phyloP scores from a whole-genome alignment of 2,329 filamentous ascomycete genomes.

The Metarhizium sp. region DNA sequence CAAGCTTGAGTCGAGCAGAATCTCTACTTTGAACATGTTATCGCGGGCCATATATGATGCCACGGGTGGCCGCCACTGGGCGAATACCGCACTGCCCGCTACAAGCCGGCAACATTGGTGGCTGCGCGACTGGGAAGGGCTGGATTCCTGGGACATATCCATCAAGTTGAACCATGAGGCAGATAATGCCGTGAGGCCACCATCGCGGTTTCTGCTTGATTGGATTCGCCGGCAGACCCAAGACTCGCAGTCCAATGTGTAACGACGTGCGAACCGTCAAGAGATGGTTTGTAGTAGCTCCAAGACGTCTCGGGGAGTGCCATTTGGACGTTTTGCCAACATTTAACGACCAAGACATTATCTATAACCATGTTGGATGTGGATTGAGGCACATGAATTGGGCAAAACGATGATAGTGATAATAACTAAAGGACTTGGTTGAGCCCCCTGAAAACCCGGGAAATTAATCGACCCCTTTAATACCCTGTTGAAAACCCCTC shows the following conservation, averaged over 20 bases:
- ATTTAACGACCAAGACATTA: too few species aligned
- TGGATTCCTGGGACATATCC: background rate
- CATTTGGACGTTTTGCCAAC: too few species aligned
- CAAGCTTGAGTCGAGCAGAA: background rate
- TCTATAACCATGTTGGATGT: too few species aligned
- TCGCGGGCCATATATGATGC: background rate
- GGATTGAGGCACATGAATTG: too few species aligned
- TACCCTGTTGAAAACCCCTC: too few species aligned
- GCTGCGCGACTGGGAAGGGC: background rate
- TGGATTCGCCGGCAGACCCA: background rate
- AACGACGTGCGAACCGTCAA: background rate
- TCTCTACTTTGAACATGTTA: background rate
- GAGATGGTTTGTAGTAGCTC: background rate
- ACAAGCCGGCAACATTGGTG: background rate
- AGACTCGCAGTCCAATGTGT: background rate
- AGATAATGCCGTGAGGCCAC: background rate
- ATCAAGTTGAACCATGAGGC: background rate
- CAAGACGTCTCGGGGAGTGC: too few species aligned
- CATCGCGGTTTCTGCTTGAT: background rate
- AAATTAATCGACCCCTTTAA: too few species aligned
- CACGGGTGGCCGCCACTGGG: background rate
- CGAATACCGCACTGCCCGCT: background rate
- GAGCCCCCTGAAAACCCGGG: too few species aligned
- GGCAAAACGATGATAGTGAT: too few species aligned
- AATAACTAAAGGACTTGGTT: too few species aligned